Evolutionary conservation across 805 yeast species (phyloP).

Genomic region (Yamadazyma takamatsuzukensis): DNA sequence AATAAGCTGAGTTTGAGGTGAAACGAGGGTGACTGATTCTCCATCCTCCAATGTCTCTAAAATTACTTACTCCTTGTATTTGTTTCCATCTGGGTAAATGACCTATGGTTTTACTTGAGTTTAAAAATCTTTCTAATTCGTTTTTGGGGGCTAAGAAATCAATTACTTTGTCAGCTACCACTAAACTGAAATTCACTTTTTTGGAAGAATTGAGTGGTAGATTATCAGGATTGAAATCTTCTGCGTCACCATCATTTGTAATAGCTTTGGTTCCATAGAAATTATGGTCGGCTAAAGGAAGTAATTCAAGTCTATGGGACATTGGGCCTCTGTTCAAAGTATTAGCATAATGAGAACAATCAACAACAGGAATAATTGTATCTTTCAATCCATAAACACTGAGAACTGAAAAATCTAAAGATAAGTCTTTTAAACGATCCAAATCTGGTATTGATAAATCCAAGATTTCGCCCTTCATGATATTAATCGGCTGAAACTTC

Average conservation of each 20-base stretch:
- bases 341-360: slow-evolving; percentile 57
- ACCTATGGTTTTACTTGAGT: slow-evolving; percentile 30
- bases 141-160: slow-evolving; percentile 46
- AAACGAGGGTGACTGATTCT: slow-evolving; percentile 31
- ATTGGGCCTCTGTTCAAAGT: slow-evolving; percentile 49
- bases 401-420: slow-evolving; percentile 49
- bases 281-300: slow-evolving; percentile 78
- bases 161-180: slow-evolving; percentile 47
- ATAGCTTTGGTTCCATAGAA: slow-evolving; percentile 53
- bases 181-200: slow-evolving; percentile 53
- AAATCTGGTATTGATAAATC: slow-evolving; percentile 51
- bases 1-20: slow-evolving; percentile 14
- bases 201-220: slow-evolving; percentile 45
- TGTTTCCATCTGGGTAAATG: slow-evolving; percentile 53
- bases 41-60: slow-evolving; percentile 84
- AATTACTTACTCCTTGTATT: slow-evolving; percentile 67
- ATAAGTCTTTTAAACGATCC: slow-evolving; percentile 34
- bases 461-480: slow-evolving; percentile 49
- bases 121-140: slow-evolving; percentile 53
- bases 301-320: slow-evolving; percentile 48
- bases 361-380: slow-evolving; percentile 59
- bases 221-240: slow-evolving; percentile 30
- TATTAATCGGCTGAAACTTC: slow-evolving; percentile 33
- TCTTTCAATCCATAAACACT: slow-evolving; percentile 74
- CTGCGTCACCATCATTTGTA: slow-evolving; percentile 28